A percentile compares a stretch with the other conserved stretches of the same genome.
Evolutionary conservation across 2,329 filamentous ascomycete species (phyloP).

Genomic region (Raffaelea arxii): DNA sequence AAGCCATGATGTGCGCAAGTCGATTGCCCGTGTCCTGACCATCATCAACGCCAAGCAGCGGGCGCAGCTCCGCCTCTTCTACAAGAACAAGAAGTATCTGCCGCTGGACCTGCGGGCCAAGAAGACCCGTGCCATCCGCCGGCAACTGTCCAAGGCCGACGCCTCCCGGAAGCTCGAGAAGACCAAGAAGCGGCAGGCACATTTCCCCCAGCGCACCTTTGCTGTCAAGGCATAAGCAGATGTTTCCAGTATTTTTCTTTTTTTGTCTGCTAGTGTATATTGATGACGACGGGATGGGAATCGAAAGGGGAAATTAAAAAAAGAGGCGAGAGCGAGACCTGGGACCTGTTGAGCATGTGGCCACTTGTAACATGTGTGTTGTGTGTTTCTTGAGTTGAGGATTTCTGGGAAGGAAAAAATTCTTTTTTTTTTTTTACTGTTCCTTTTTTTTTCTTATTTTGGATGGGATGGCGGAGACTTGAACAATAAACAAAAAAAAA

Average conservation of each 20-base stretch:
- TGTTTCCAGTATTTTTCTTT: background rate
- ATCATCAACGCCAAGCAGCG: constrained; percentile 99
- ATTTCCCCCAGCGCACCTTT: constrained; percentile 98
- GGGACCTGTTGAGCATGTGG: too few relatives aligned
- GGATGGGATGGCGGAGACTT: background rate
- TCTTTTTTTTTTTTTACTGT: background rate
- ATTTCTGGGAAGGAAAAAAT: background rate
- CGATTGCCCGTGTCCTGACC: constrained; percentile 96
- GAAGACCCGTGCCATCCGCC: constrained; percentile 96
- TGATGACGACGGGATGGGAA: too few relatives aligned
- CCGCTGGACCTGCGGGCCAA: constrained; percentile 97
- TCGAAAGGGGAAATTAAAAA: too few relatives aligned
- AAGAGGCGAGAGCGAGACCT: too few relatives aligned
- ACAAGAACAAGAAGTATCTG: constrained; percentile 99
- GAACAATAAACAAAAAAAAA: background rate
- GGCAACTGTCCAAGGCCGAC: constrained; percentile 89
- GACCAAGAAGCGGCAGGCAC: constrained; percentile 88
- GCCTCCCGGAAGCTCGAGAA: constrained; percentile 76
- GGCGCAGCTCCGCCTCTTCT: constrained; percentile 95
- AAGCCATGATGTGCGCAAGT: constrained; percentile 98
- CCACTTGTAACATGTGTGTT: too few relatives aligned
- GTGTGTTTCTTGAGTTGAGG: background rate
- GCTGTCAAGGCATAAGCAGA: constrained; percentile 68
- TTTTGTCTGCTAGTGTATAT: background rate
- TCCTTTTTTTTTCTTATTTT: background rate